Evolutionary conservation across 148 eudicot genomes (phyloP), one percentile per base, ranked within the genome.

Genomic region (Oxyria digyna): DNA sequence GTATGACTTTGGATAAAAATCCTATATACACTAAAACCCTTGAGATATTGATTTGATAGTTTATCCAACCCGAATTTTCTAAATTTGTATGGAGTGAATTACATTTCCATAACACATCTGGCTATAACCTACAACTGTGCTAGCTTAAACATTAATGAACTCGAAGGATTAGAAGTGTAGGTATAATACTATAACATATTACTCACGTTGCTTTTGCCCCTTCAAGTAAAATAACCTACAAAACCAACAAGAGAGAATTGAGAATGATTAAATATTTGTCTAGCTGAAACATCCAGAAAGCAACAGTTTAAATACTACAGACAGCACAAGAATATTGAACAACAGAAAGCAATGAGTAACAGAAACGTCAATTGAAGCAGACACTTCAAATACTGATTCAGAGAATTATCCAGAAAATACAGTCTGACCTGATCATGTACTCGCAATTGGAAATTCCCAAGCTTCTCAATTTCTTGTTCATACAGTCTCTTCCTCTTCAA

Each of bases 171-270:
- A n/a, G n/a, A 32, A 17, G 40, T 31, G 54, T n/a, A n/a, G n/a
- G 57, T 40, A 37, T 35, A 68, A 49, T 24, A 6, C 31, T 40
- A 37, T 35, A 70, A 42, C 20, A 6, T 29, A 64, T 17, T 37
- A 87, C 97, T 82, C 77, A 89, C 96, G 92, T 89, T 64, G 93
- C 96, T 82, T 85, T 91, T 70, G 97, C 96, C 54, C 93, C 90
- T 78, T 91, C 97, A 54, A 91, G 85, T 89, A 91, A 71, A 52
- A 91, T 91, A 85, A 91, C 89, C 97, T 91, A 74, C 63, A 78
- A 41, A 57, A 35, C 38, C 38, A 73, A 49, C 46, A 35, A 24
- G 49, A 33, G 69, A 68, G 20, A 66, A 20, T 40, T 15, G n/a
- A 35, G 43, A 18, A 37, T 66, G 18, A 50, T 73, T 31, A n/a